A percentile compares a stretch with the other conserved stretches of the same genome.
phyloP scores from a whole-genome alignment of 1,284 basidiomycete genomes.

The Sanghuangporus sanghuang region DNA sequence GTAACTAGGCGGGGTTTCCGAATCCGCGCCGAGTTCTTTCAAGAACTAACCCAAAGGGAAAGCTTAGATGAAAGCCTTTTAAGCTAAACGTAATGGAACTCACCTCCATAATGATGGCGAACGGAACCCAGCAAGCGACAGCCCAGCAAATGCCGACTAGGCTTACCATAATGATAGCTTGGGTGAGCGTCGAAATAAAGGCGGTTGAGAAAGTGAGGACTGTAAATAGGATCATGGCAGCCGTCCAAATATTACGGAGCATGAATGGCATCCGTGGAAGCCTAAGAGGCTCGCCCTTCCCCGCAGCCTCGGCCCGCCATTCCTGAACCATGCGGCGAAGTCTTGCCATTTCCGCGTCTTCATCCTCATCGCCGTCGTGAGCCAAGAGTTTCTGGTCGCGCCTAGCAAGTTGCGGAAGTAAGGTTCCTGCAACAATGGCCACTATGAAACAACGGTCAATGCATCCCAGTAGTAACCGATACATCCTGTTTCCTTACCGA shows the following conservation, averaged over 20 bases:
- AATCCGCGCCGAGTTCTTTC: constrained; percentile 61
- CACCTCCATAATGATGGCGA: constrained; percentile 92
- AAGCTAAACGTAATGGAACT: constrained; percentile 20
- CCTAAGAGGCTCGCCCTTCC: constrained; percentile 63
- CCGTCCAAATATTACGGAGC: constrained; percentile 88
- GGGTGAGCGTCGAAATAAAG: constrained; percentile 71
- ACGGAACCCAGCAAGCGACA: constrained; percentile 90
- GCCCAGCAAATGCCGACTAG: constrained; percentile 92
- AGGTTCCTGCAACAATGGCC: constrained; percentile 76
- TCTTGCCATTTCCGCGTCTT: constrained; percentile 65
- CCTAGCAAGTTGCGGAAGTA: constrained; percentile 78
- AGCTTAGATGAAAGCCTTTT: constrained; percentile 7
- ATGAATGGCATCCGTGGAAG: constrained; percentile 86
- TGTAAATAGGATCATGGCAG: constrained; percentile 75
- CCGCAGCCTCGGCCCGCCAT: constrained; percentile 79
- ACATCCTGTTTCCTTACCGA: constrained; percentile 47
- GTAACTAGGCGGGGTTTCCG: constrained; percentile 17
- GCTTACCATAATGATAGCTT: constrained; percentile 79
- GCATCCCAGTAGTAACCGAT: constrained; percentile 11
- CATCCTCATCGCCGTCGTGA: constrained; percentile 63
- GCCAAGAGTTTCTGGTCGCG: constrained; percentile 75
- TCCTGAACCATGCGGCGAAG: constrained; percentile 66
- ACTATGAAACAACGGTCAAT: constrained; percentile 40
- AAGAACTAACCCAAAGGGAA: constrained; percentile 51
- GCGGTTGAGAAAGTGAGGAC: constrained; percentile 78